phyloP scores from a whole-genome alignment of 2,329 filamentous ascomycete genomes.

The Verruconis gallopava region DNA sequence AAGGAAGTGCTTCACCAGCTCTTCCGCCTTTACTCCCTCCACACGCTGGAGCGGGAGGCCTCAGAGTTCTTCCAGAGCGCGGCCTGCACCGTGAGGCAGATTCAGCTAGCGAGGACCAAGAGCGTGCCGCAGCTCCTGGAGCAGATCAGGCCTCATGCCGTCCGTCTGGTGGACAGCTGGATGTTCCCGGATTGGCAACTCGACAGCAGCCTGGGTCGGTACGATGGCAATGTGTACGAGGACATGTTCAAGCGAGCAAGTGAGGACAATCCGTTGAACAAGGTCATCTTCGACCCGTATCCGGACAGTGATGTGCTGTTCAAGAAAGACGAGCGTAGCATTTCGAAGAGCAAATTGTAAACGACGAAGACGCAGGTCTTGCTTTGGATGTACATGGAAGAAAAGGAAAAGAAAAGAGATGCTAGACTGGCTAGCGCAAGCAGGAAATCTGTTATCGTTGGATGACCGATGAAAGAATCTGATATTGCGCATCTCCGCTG shows the following conservation, averaged over 20 bases:
- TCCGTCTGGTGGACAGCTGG: conserved; percentile 61
- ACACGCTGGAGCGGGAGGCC: conserved; percentile 56
- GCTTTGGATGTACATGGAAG: too few relatives aligned
- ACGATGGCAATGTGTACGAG: conserved; percentile 67
- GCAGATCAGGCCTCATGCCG: conserved; percentile 60
- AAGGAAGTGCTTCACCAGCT: conserved; percentile 46
- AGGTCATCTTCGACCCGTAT: conserved; percentile 59
- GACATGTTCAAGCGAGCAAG: conserved; percentile 63
- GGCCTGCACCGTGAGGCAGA: conserved; percentile 59
- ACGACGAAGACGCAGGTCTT: too few relatives aligned
- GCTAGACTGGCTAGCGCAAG: too few relatives aligned
- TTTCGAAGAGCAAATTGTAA: neutral
- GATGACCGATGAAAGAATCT: too few relatives aligned
- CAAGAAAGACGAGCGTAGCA: conserved; percentile 4
- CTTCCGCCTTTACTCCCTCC: conserved; percentile 51
- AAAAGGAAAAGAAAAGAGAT: too few relatives aligned
- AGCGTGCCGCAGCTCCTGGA: conserved; percentile 58
- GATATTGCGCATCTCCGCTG: too few relatives aligned
- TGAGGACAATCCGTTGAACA: conserved; percentile 61
- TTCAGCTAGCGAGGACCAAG: conserved; percentile 53
- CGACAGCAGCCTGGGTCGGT: conserved; percentile 55
- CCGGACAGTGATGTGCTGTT: conserved; percentile 8
- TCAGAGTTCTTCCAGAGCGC: conserved; percentile 60
- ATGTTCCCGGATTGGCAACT: conserved; percentile 68
- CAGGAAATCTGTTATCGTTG: too few relatives aligned